Percentiles rank a stretch among this genome's conserved stretches.
Conservation (phyloP, 768 basidiomycete genomes). For the Amanita inopinata region DNA sequence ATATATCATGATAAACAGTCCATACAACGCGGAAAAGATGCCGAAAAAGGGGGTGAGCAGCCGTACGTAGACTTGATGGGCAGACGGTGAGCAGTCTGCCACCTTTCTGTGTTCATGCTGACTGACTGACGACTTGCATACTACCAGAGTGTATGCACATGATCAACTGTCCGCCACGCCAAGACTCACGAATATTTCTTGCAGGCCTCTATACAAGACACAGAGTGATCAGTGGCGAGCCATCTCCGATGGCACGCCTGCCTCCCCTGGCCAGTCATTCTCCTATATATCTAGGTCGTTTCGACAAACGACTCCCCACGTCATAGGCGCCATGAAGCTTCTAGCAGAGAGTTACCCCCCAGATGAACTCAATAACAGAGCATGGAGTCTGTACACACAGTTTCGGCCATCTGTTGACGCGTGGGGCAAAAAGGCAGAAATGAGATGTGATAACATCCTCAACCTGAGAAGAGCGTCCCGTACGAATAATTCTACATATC, state of each 20-base stretch:
- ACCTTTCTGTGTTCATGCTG: background rate
- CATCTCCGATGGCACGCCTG: constrained; percentile 59
- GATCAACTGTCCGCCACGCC: background rate
- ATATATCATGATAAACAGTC: constrained; percentile 53
- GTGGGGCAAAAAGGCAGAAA: constrained; percentile 79
- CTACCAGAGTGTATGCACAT: constrained; percentile 29
- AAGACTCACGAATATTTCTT: constrained; percentile 5
- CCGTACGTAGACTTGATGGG: constrained; percentile 5
- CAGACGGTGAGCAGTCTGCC: constrained; percentile 32
- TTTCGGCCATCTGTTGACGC: constrained; percentile 76
- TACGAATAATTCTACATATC: no score
- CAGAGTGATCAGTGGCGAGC: constrained; percentile 72
- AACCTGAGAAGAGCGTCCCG: constrained; percentile 32
- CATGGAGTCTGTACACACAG: constrained; percentile 74
- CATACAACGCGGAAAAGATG: constrained; percentile 61
- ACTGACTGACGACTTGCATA: background rate
- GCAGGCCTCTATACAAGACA: constrained; percentile 72
- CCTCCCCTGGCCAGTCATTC: constrained; percentile 66
- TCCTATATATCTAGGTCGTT: constrained; percentile 76
- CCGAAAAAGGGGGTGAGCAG: constrained; percentile 17
- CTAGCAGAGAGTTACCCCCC: constrained; percentile 52
- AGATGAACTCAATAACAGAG: constrained; percentile 51
- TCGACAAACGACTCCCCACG: constrained; percentile 65
- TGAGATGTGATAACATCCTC: constrained; percentile 63
- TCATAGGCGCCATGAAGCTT: constrained; percentile 70